A percentile compares a stretch with the other conserved stretches of the same genome.
Evolutionary conservation across 495 filamentous ascomycete species (phyloP).

Genomic region (Geoglossum glabrum): DNA sequence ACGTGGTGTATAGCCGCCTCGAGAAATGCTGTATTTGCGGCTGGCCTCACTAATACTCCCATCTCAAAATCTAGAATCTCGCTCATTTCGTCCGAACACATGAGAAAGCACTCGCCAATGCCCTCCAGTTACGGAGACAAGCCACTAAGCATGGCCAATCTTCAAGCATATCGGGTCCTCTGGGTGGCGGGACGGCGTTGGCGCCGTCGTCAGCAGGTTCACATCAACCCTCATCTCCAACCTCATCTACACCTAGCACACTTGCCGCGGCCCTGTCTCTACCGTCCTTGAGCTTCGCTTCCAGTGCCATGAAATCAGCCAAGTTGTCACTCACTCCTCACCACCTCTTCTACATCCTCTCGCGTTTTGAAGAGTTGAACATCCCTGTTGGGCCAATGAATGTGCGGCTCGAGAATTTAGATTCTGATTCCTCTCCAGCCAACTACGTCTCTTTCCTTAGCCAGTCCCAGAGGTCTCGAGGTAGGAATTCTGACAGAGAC

Average conservation of each 20-base stretch:
- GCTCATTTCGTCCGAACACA: conserved; percentile 91
- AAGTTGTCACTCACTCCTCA: conserved; percentile 92
- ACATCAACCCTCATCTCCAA: conserved; percentile 29
- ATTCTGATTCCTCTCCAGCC: conserved; percentile 63
- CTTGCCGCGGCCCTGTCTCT: conserved; percentile 73
- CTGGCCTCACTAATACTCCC: neutral
- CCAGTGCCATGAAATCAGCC: conserved; percentile 64
- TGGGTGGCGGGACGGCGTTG: conserved; percentile 17
- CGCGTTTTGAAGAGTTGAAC: conserved; percentile 78
- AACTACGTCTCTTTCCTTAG: conserved; percentile 94
- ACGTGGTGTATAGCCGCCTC: neutral
- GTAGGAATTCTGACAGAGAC: conserved; percentile 57
- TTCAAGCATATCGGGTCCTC: conserved; percentile 28
- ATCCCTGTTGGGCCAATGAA: conserved; percentile 90
- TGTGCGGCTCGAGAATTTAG: conserved; percentile 82
- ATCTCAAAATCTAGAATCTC: conserved; percentile 43
- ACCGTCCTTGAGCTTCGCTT: conserved; percentile 63
- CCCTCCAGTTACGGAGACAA: conserved; percentile 63
- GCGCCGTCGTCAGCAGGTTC: conserved; percentile 27
- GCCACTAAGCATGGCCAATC: conserved; percentile 41
- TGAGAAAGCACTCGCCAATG: conserved; percentile 92
- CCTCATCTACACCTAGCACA: conserved; percentile 45
- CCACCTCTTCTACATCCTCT: conserved; percentile 89
- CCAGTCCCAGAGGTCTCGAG: conserved; percentile 53
- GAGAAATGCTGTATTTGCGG: neutral